phyloP scores from a whole-genome alignment of 257 asterid species.

The Capsicum chinense region DNA sequence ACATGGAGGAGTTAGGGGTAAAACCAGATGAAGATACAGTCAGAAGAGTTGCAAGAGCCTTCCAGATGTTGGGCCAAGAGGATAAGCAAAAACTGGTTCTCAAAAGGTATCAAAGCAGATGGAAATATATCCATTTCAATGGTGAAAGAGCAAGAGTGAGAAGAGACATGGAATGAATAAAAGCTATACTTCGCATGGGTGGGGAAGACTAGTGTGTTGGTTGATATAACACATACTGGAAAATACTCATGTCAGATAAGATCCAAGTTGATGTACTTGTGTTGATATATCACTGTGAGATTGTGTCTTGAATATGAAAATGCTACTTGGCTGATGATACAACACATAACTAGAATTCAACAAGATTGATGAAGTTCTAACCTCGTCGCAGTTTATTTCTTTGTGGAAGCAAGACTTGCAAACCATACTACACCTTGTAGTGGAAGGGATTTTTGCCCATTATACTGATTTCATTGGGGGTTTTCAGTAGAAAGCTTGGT shows the following conservation, averaged over 20 bases:
- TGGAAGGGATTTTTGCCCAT: background rate
- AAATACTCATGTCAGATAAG: background rate
- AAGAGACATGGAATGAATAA: background rate
- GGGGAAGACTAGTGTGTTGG: background rate
- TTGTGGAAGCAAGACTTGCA: background rate
- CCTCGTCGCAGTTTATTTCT: background rate
- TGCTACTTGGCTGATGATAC: background rate
- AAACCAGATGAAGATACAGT: constrained; percentile 86
- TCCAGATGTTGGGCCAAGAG: constrained; percentile 60
- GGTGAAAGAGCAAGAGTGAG: constrained; percentile 67
- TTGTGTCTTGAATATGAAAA: background rate
- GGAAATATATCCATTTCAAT: constrained; percentile 60
- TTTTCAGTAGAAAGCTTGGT: background rate
- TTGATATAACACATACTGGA: constrained; percentile 20
- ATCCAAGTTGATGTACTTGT: background rate
- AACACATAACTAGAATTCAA: background rate
- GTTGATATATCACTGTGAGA: background rate
- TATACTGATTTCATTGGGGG: background rate
- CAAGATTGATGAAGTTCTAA: constrained; percentile 16
- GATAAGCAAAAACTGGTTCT: constrained; percentile 58
- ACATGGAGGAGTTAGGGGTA: constrained; percentile 94
- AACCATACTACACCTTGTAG: background rate
- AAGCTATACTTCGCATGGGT: constrained; percentile 1
- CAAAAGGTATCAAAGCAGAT: constrained; percentile 28
- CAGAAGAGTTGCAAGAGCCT: constrained; percentile 72